phyloP scores from a whole-genome alignment of 805 yeast species.

The Nakazawaea holstii region DNA sequence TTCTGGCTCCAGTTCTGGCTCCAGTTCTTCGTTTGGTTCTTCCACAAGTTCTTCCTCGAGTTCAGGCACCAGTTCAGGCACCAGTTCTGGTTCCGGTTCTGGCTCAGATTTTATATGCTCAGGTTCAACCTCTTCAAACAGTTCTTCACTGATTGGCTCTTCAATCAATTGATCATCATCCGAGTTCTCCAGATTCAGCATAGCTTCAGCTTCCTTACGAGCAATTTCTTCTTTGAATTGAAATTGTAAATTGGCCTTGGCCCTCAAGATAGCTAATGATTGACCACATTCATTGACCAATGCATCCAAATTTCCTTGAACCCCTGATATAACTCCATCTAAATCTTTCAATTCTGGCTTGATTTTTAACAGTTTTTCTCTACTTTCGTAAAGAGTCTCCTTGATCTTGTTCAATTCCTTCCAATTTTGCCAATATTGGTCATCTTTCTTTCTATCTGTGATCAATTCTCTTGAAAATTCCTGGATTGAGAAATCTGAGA shows the following conservation, averaged over 20 bases:
- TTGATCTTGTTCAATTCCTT: slow-evolving; percentile 54
- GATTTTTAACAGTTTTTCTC: slow-evolving; percentile 44
- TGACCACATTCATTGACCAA: slow-evolving; percentile 57
- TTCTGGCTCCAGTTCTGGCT: not conserved
- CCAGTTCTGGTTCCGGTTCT: too few relatives aligned
- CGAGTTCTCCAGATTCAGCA: not conserved
- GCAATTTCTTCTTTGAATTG: slow-evolving; percentile 22
- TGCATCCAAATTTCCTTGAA: slow-evolving; percentile 41
- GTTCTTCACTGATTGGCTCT: not conserved
- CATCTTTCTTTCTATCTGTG: slow-evolving; percentile 21
- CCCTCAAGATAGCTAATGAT: slow-evolving; percentile 50
- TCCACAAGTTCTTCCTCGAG: slow-evolving; percentile 10
- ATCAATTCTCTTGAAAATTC: slow-evolving; percentile 62
- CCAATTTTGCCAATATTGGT: slow-evolving; percentile 51
- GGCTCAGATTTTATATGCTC: too few relatives aligned
- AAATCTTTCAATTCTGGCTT: slow-evolving; percentile 26
- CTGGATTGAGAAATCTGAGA: slow-evolving; percentile 59
- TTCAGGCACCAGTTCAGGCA: not conserved
- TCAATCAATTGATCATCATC: not conserved
- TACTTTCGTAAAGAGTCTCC: slow-evolving; percentile 43
- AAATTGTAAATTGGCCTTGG: slow-evolving; percentile 53
- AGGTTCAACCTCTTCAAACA: not conserved
- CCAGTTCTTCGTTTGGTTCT: not conserved
- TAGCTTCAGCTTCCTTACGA: not conserved
- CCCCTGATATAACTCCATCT: slow-evolving; percentile 27